A percentile compares a stretch with the other conserved stretches of the same genome.
phyloP scores from a whole-genome alignment of 2,329 filamentous ascomycete genomes.

The Microsporum ferrugineum region DNA sequence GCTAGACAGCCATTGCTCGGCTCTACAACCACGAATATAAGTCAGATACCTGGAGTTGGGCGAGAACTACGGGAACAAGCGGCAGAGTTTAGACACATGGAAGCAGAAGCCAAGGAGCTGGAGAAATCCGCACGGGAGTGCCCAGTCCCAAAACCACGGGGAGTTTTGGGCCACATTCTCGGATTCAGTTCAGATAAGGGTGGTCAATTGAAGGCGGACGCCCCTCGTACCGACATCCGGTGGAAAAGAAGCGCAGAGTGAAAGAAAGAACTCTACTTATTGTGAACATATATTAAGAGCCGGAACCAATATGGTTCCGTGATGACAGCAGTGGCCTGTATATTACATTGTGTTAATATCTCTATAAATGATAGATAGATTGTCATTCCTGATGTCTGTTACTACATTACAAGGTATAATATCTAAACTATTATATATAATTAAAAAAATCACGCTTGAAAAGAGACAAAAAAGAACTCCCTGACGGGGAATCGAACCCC shows the following conservation, averaged over 20 bases:
- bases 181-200: constrained; percentile 45
- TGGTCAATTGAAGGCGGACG: neutral
- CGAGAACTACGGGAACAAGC: constrained; percentile 27
- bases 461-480: constrained; percentile 9
- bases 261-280: neutral
- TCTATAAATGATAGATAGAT: too few species aligned
- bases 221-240: neutral
- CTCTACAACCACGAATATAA: neutral
- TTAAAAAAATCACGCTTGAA: neutral
- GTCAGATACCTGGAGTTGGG: neutral
- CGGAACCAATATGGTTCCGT: neutral
- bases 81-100: constrained; percentile 33
- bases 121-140: constrained; percentile 57
- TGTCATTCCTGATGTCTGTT: too few species aligned
- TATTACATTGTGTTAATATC: neutral
- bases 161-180: constrained; percentile 62
- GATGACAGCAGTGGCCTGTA: neutral
- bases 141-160: constrained; percentile 81
- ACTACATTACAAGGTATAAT: neutral
- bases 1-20: neutral
- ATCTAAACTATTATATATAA: neutral
- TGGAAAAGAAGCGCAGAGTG: neutral
- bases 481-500: constrained; percentile 15
- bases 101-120: constrained; percentile 30
- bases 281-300: neutral